Evolutionary conservation across 169 alveolate genomes (phyloP), one percentile per base, ranked within the genome.

Genomic region (Cyclospora cayetanensis): DNA sequence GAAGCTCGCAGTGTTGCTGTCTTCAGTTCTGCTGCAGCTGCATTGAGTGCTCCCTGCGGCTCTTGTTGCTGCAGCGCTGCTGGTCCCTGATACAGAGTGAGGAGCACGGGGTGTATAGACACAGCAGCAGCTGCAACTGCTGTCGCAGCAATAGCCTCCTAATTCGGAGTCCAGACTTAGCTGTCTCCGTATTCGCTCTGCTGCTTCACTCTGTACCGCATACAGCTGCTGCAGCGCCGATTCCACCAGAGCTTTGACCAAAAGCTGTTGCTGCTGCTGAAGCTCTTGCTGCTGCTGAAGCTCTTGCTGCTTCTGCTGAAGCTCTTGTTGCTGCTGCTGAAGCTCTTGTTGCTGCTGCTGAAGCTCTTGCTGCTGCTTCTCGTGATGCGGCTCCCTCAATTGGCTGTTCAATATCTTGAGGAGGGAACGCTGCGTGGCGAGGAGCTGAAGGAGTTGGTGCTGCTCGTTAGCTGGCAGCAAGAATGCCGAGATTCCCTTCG

Each of bases 51-150:
- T n/a, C 7, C 27, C 34, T 5, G 11, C 70, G 15, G 72, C 72
- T 60, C 35, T 0, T 60, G 72, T 31, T 60, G 72, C 72, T 15
- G 72, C 72, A 20, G 72, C 31, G 7, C 34, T 31, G 7, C 35
- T n/a, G 0, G 72, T n/a, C 27, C 35, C 31, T 12, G 72, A n/a
- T 12, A 15, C 72, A 15, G 60, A 12, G 11, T 12, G 60, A 22
- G 60, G 60, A 12, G 60, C 60, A 0, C 31, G 34, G 15, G 72
- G 11, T n/a, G 27, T n/a, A n/a, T 15, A n/a, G 15, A 60, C 72
- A 31, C 72, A 60, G 72, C 72, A 60, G 72, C 72, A 60, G 72
- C 72, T 20, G 72, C 72, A 60, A 31, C 72, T 60, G 72, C 72
- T 60, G 72, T 31, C n/a, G 72, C 72, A 60, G 72, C 72, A 60